Base-by-base conservation (phyloP, 139 green algal genomes). In the Diplosphaera chodatii region DNA sequence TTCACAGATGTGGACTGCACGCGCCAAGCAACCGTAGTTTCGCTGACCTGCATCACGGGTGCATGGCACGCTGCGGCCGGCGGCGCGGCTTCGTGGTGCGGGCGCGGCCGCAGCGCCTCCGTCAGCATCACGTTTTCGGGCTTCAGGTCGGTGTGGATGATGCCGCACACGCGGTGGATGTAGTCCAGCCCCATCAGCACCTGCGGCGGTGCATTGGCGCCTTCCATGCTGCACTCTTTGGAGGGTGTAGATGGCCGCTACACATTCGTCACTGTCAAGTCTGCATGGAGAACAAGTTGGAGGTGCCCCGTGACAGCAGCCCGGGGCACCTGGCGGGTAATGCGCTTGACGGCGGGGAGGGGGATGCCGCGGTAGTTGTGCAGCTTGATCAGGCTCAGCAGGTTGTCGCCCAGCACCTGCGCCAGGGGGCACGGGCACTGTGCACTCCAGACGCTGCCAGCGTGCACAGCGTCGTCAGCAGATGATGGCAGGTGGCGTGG, bases 121-220 rank as follows among this genome's bases (percentile, higher is more conserved):
- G 79, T 82, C 59, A 98, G 86, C 89, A 98, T 95, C 32, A 98
- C 90, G 67, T 98, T 98, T 82, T 98, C 94, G 6, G 92, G 91
- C 81, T 98, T 98, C 64, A 98, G 81, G 80, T 98, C 94, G 0
- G 92, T 97, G 85, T 98, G 94, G 68, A 98, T 97, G 77, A 98
- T 97, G 32, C 65, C 55, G 40, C 66, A 74, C 20, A 62, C 55
- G 41, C 18, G 81, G 80, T 98, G 93, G 40, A 98, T 76, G 83
- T 96, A 97, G 79, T 98, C 91, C 29, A 99, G 82, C 0, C 79
- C 95, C 28, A 90, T 73, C 31, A 99, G 85, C 67, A 97, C 88
- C 78, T 97, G 89, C 28, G 32, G 37, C 6, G 37, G 37, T n/a
- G n/a, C n/a, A n/a, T n/a, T n/a, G n/a, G n/a, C n/a, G n/a, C n/a